A percentile compares a stretch with the other conserved stretches of the same genome.
phyloP scores from a whole-genome alignment of 2,329 filamentous ascomycete genomes.

The Tricladium varicosporioides region DNA sequence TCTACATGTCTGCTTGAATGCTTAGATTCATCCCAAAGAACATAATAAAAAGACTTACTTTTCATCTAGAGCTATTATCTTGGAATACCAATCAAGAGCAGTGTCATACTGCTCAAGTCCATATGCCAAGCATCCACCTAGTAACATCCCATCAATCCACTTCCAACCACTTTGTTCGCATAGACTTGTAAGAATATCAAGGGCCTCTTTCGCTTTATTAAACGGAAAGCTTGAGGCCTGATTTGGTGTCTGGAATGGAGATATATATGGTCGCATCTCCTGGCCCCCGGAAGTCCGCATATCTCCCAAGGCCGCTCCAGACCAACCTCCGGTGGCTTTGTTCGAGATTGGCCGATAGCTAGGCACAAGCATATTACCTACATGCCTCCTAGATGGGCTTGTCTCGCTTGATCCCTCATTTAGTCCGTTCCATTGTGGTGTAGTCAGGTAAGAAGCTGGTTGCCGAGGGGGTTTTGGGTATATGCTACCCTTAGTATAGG shows the following conservation, averaged over 20 bases:
- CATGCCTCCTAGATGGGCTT: neutral
- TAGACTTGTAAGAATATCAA: conserved; percentile 70
- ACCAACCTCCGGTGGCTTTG: conserved; percentile 13
- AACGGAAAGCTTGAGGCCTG: conserved; percentile 19
- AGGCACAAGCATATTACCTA: neutral
- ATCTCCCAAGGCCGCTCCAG: too few relatives aligned
- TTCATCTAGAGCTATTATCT: conserved; percentile 54
- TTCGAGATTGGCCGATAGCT: conserved; percentile 5
- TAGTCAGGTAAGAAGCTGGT: conserved; percentile 25
- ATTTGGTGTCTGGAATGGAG: conserved; percentile 23
- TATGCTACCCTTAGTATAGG: conserved; percentile 49
- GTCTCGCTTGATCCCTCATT: conserved; percentile 8
- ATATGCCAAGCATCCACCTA: conserved; percentile 90
- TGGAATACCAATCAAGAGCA: conserved; percentile 71
- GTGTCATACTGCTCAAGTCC: conserved; percentile 81
- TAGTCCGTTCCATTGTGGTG: conserved; percentile 18
- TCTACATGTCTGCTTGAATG: conserved; percentile 64
- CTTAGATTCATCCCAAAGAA: conserved; percentile 7
- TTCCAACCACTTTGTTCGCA: conserved; percentile 80
- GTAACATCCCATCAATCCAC: conserved; percentile 90
- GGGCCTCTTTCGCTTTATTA: conserved; percentile 56
- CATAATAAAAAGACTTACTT: conserved; percentile 43
- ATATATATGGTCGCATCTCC: conserved; percentile 27
- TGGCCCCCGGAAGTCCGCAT: neutral
- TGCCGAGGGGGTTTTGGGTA: conserved; percentile 48